Percentiles rank a stretch among this genome's conserved stretches.
These are phyloP conservation scores for Erodium maritimum DNA, from an alignment of 345 rosid genomes.

Conservation along the genomic window DNA sequence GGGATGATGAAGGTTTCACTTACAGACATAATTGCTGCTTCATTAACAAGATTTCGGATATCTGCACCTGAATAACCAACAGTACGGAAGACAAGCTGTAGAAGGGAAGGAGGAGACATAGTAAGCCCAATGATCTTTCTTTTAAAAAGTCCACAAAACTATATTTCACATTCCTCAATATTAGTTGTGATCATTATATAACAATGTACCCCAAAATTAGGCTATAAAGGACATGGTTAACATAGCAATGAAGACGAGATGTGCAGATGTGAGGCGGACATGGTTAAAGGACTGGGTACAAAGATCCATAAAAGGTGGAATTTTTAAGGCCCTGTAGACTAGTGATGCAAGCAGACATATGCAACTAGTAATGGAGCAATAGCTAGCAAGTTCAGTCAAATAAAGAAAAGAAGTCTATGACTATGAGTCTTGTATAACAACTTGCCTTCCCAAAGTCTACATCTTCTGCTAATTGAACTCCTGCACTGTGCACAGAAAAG, in stretches of 20 bases:
- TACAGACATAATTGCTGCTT: conserved; percentile 97
- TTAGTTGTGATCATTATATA: too few relatives aligned
- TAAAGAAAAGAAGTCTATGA: too few relatives aligned
- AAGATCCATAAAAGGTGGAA: too few relatives aligned
- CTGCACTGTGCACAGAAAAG: conserved; percentile 79
- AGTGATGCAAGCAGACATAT: too few relatives aligned
- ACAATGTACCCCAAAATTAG: too few relatives aligned
- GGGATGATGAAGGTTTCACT: conserved; percentile 17
- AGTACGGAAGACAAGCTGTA: conserved; percentile 87
- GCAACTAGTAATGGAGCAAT: too few relatives aligned
- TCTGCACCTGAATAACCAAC: conserved; percentile 98
- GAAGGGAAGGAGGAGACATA: neutral
- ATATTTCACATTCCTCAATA: neutral
- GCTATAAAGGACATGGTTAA: too few relatives aligned
- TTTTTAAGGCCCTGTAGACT: too few relatives aligned
- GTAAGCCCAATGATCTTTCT: neutral
- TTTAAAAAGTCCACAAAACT: neutral
- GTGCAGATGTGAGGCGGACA: too few relatives aligned
- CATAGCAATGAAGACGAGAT: too few relatives aligned
- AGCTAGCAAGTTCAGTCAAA: too few relatives aligned
- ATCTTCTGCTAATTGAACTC: conserved; percentile 77
- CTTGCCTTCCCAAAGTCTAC: conserved; percentile 68
- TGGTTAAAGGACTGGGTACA: too few relatives aligned
- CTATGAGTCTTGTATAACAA: neutral
- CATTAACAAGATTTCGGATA: conserved; percentile 88